Evolutionary conservation across 352 stramenopile genomes (phyloP), one percentile per base, ranked within the genome.

Genomic region (Blastocystis hominis): DNA sequence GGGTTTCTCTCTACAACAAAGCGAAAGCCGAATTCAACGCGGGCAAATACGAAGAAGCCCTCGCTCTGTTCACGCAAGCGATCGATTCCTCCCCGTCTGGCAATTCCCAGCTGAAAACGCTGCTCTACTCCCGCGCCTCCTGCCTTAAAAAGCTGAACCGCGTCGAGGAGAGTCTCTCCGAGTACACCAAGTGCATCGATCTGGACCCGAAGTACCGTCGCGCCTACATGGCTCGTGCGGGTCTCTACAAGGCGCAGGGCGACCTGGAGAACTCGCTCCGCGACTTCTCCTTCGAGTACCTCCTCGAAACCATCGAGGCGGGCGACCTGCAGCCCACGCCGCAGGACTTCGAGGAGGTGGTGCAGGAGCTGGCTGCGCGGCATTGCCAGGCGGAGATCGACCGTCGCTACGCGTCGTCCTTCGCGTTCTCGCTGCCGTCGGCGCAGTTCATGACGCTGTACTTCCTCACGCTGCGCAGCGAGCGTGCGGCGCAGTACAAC

Each of bases 91-190:
- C 50, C 50, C 77, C 66, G 15, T 24, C 38, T 2, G 75, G 59
- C 53, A 87, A 87, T 42, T n/a, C 38, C n/a, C 77, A 78, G 56
- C 36, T 87, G 77, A 87, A 87, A 47, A 87, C 62, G 40, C 62
- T 78, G 30, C 36, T 87, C 54, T 87, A 78, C 30, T 78, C 66
- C 36, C 66, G 46, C 36, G 66, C 40, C 40, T 87, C 62, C 15
- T 78, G 77, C n/a, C 62, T 87, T 10, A 87, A 63, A 30, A 87
- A 87, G 44, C 62, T 87, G 77, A 87, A 87, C 20, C 77, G 62
- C 24, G 34, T 87, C 17, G 62, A 75, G 38, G 66, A 87, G 55
- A 30, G 53, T 9, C 2, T 87, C 46, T 24, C 40, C 2, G 62
- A 63, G 20, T 87, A 78, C 44, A 76, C 77, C n/a, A 69, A 87